A percentile compares a stretch with the other conserved stretches of the same genome.
Conservation (phyloP, 352 stramenopile genomes). For the Phytophthora pseudosyringae region DNA sequence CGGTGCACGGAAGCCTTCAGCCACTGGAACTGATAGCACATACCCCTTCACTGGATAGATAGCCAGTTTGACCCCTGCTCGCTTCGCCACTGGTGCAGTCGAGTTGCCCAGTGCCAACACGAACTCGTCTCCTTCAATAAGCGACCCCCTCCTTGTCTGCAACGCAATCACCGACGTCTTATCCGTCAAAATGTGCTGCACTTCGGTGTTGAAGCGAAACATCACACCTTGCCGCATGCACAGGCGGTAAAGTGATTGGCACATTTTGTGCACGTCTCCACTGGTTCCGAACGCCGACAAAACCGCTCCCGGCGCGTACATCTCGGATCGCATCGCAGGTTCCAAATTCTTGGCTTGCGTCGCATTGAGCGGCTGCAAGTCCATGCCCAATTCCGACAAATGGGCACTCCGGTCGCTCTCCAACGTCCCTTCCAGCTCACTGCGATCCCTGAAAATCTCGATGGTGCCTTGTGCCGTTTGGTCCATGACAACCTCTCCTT, state of each 20-base stretch:
- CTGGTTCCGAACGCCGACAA: constrained; percentile 86
- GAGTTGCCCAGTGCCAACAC: constrained; percentile 85
- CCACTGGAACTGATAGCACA: constrained; percentile 83
- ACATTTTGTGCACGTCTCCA: constrained; percentile 91
- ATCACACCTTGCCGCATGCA: constrained; percentile 87
- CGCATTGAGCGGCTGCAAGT: constrained; percentile 67
- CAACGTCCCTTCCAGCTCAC: constrained; percentile 71
- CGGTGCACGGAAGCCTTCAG: constrained; percentile 62
- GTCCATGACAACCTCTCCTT: constrained; percentile 87
- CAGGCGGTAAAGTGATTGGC: constrained; percentile 77
- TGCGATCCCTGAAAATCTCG: constrained; percentile 70
- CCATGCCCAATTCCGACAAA: constrained; percentile 79
- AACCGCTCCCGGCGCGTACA: constrained; percentile 72
- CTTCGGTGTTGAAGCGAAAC: constrained; percentile 89
- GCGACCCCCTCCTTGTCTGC: constrained; percentile 76
- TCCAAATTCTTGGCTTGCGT: constrained; percentile 73
- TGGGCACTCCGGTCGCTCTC: constrained; percentile 77
- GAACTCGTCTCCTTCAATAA: constrained; percentile 90
- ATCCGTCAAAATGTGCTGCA: constrained; percentile 82
- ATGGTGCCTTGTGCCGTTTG: constrained; percentile 86
- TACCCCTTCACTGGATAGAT: constrained; percentile 90
- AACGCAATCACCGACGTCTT: constrained; percentile 79
- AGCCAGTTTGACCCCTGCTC: constrained; percentile 74
- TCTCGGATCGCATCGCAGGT: constrained; percentile 56
- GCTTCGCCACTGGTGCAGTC: constrained; percentile 67